Evolutionary conservation across 2,329 filamentous ascomycete species (phyloP), one percentile per base, ranked within the genome.

Genomic region (Nemania serpens): DNA sequence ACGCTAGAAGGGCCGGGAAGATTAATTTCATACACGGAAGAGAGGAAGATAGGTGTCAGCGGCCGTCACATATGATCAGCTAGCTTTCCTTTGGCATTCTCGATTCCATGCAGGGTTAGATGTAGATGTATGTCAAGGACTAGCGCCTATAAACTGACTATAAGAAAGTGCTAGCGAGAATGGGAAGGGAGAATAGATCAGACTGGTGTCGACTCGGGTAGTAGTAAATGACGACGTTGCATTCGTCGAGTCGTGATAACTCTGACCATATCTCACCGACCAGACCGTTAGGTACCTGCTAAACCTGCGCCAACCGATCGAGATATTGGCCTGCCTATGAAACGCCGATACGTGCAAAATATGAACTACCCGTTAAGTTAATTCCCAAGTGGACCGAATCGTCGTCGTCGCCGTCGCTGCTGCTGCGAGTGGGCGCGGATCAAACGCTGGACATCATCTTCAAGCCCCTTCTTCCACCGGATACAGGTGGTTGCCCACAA

Each of bases 401-500:
- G 15, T 36, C 34, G 6, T 36, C 12, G 5, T 34, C 13, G 13
- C 20, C 12, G 5, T 41, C 45, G 33, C 36, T 25, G 18, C 41
- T 36, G 49, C 42, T 20, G n/a, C 43, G 15, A 25, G 34, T 41
- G 17, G 3, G 25, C 37, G 46, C 18, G 55, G 36, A 47, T 46
- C 18, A 37, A 48, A 47, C 15, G 3, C 25, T 29, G 25, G 25
- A 29, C 7, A 29, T 7, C 25, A 29, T 29, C 25, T 29, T 29
- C 25, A 29, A 29, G 25, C 63, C 51, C 71, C 87, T 75, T 95
- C 92, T 55, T 94, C 92, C 49, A 91, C 83, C 2, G 90, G 91
- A 73, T 96, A 97, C 41, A 98, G 82, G 72, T 98, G 94, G 74
- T 90, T 88, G 65, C 91, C 92, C 11, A 98, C 86, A 15, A 97